Percentiles rank a stretch among this genome's conserved stretches.
Evolutionary conservation across 176 grass and related monocot genomes (phyloP).

Genomic region (Stipa capillata): DNA sequence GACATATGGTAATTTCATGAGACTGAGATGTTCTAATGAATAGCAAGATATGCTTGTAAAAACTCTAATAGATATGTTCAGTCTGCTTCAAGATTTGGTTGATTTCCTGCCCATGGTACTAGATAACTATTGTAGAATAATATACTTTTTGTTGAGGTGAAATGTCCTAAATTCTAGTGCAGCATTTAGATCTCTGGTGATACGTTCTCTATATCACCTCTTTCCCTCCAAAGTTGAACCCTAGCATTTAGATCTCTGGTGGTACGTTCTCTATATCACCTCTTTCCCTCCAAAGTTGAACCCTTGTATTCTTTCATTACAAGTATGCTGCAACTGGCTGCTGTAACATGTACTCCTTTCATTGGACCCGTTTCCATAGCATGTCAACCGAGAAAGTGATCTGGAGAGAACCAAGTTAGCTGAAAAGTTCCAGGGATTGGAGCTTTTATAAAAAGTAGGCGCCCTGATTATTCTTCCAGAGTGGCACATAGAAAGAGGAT

Average conservation of each 20-base stretch:
- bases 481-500: conserved; percentile 37
- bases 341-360: conserved; percentile 1
- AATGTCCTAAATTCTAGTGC: neutral
- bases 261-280: conserved; percentile 11
- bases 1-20: neutral
- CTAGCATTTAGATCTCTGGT: neutral
- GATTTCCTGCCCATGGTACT: neutral
- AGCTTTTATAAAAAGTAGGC: conserved; percentile 40
- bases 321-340: neutral
- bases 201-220: conserved; percentile 9
- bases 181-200: neutral
- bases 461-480: conserved; percentile 42
- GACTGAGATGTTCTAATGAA: neutral
- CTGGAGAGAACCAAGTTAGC: conserved; percentile 17
- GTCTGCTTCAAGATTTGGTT: neutral
- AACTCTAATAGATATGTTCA: neutral
- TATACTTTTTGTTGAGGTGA: neutral
- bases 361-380: neutral
- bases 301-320: conserved; percentile 12
- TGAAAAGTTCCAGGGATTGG: conserved; percentile 18
- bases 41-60: no score
- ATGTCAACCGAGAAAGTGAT: conserved; percentile 23
- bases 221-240: conserved; percentile 17
- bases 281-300: conserved; percentile 17
- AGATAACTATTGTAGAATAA: neutral